Conservation (phyloP, 305 asterid species). For the Rubia peregrina region DNA sequence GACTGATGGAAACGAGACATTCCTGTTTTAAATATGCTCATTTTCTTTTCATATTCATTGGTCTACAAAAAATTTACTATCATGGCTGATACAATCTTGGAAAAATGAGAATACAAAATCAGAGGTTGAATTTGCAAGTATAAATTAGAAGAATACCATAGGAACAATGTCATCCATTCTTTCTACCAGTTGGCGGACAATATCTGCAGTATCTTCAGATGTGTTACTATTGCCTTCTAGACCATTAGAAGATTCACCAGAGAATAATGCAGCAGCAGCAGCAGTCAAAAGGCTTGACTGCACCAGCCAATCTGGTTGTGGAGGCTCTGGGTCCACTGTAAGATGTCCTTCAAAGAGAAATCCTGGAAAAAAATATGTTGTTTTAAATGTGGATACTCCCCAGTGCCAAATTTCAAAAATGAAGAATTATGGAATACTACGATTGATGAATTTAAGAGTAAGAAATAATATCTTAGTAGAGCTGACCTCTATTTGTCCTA, state of each 20-base stretch:
- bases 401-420: background rate
- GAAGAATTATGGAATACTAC: background rate
- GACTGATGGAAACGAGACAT: background rate
- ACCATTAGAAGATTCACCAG: slow-evolving; percentile 56
- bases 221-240: slow-evolving; percentile 28
- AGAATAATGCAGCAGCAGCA: slow-evolving; percentile 62
- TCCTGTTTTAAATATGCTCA: background rate
- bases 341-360: slow-evolving; percentile 96
- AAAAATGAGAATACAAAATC: background rate
- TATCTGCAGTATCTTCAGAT: slow-evolving; percentile 31
- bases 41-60: background rate
- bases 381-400: background rate
- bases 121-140: background rate
- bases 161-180: slow-evolving; percentile 65
- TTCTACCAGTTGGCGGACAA: slow-evolving; percentile 44
- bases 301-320: slow-evolving; percentile 79
- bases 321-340: slow-evolving; percentile 96
- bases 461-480: slow-evolving; percentile 10
- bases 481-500: slow-evolving; percentile 58
- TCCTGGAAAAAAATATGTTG: slow-evolving; percentile 36
- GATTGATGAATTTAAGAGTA: slow-evolving; percentile 3
- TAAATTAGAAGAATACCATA: slow-evolving; percentile 38
- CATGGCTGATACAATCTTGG: background rate
- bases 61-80: background rate
- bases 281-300: slow-evolving; percentile 59